Conservation (phyloP, 768 basidiomycete genomes). For the Cystofilobasidium macerans region DNA sequence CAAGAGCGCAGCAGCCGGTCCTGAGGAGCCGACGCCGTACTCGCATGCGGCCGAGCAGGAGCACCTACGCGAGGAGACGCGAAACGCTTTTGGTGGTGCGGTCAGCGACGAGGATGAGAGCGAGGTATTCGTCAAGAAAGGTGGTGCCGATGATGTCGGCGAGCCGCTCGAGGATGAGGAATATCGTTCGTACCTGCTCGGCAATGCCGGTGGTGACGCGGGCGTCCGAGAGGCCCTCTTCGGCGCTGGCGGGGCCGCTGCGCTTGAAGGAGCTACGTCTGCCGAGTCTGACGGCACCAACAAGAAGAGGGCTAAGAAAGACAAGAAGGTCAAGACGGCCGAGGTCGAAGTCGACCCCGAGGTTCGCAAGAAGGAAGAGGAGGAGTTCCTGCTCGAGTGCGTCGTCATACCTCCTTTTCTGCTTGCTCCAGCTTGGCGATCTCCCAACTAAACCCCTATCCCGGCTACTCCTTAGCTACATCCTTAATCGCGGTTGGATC, state of each 20-base stretch:
- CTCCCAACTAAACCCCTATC: not conserved
- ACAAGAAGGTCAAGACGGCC: not conserved
- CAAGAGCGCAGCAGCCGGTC: not conserved
- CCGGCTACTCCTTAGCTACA: conserved; percentile 53
- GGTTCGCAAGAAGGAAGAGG: conserved; percentile 54
- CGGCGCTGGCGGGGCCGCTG: conserved; percentile 29
- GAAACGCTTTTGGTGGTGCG: conserved; percentile 54
- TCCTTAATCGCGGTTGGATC: conserved; percentile 94
- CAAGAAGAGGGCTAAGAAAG: conserved; percentile 26
- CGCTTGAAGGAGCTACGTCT: conserved; percentile 25
- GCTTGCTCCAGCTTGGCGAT: not conserved
- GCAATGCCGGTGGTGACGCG: conserved; percentile 53
- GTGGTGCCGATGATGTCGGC: conserved; percentile 56
- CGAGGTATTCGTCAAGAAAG: conserved; percentile 43
- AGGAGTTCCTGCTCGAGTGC: conserved; percentile 82
- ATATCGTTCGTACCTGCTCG: conserved; percentile 67
- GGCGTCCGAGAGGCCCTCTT: conserved; percentile 60
- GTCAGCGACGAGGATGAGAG: conserved; percentile 33
- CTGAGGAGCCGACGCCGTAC: conserved; percentile 27
- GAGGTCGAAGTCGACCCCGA: conserved; percentile 33
- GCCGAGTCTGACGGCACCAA: no score
- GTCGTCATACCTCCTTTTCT: conserved; percentile 34
- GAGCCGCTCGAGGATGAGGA: conserved; percentile 59
- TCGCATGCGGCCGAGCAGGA: conserved; percentile 73
- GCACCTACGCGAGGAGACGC: conserved; percentile 65